Base-by-base conservation (phyloP, 148 eudicot genomes). In the Chenopodium album region DNA sequence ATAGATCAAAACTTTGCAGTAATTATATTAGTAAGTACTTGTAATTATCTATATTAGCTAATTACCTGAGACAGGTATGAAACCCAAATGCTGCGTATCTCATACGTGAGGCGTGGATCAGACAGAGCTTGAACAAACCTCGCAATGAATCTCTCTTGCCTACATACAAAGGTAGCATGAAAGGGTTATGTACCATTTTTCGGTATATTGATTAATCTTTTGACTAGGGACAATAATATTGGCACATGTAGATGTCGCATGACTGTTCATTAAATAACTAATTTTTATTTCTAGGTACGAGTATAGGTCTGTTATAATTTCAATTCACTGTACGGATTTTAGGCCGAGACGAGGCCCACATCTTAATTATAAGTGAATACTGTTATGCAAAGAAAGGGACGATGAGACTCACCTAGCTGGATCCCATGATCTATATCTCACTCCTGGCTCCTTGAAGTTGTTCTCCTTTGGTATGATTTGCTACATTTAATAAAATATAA, bases 361-460 rank as follows among this genome's bases (percentile, higher is more conserved):
- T 56, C 4, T 56, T 56, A 56, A 17, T 56, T 56, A 14, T 4
- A 19, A 16, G 14, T 56, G 5, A 14, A 12, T 56, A 29, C 65
- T 12, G 19, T n/a, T 2, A 23, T 48, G 59, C 28, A 73, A 23
- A 73, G 59, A 9, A 12, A 22, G 8, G 7, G 73, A 79, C n/a
- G 5, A 28, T 28, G 29, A 54, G 4, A n/a, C 62, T 71, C 37
- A 91, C 98, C 97, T 94, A 73, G 91, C 94, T 56, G 98, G 88
- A 52, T 88, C 92, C 86, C 89, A 94, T 37, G 94, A 86, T 75
- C 94, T 82, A 89, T 89, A 94, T 83, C 93, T 85, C 79, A 90
- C 97, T 76, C 98, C 98, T 50, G 98, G 98, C 80, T 92, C 91
- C 89, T 91, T 94, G 87, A 94, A 92, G 88, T 92, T 91, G 89